Evolutionary conservation across 164 flowering plant genomes (phyloP).

Genomic region (Amborella trichopoda): DNA sequence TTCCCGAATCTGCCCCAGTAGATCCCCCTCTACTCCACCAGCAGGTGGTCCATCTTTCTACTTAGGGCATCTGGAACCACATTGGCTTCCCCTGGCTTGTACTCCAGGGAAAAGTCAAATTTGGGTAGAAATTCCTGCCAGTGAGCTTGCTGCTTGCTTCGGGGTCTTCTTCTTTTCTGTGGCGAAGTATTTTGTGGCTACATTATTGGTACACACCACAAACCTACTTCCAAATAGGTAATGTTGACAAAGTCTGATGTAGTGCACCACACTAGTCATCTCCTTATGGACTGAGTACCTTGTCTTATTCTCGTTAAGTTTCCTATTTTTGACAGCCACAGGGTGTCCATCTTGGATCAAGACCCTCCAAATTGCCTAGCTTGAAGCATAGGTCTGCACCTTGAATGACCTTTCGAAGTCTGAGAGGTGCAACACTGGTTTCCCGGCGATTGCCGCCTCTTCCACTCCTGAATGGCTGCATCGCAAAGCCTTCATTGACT

Average conservation of each 20-base stretch:
- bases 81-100: not conserved
- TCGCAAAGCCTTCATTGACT: not conserved
- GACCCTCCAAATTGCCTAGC: not conserved
- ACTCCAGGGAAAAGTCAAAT: not conserved
- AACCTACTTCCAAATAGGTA: not conserved
- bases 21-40: no score
- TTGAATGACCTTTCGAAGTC: not conserved
- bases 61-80: not conserved
- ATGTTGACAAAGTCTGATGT: not conserved
- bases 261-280: not conserved
- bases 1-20: no score
- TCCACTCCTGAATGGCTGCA: not conserved
- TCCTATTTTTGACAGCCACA: not conserved
- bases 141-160: no score
- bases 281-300: not conserved
- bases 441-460: not conserved
- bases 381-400: not conserved
- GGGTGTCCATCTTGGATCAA: not conserved
- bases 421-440: not conserved
- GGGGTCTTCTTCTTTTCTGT: not conserved
- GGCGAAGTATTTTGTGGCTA: not conserved
- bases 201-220: not conserved
- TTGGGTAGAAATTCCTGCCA: not conserved
- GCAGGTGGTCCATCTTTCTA: no score
- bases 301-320: not conserved